Conservation (phyloP, 1,284 basidiomycete genomes). For the Ceratobasidium sp. region DNA sequence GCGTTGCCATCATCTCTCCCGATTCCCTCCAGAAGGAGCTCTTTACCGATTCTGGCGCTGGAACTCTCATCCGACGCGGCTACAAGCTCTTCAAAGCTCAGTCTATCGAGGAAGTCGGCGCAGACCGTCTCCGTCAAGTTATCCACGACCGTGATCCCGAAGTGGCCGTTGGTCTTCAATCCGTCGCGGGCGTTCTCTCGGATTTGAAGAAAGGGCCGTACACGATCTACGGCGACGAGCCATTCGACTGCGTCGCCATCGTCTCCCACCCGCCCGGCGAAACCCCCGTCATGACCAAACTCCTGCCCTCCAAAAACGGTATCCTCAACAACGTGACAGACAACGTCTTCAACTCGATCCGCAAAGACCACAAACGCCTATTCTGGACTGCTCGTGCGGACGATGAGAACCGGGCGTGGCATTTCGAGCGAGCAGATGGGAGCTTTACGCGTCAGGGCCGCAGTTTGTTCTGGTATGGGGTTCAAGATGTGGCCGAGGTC, state of each 20-base stretch:
- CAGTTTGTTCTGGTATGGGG: constrained; percentile 98
- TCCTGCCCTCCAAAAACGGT: constrained; percentile 89
- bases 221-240: constrained; percentile 98
- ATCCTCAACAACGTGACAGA: constrained; percentile 95
- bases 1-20: constrained; percentile 97
- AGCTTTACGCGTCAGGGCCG: constrained; percentile 95
- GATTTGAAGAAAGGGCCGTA: constrained; percentile 86
- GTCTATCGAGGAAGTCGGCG: constrained; percentile 86
- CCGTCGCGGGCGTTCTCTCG: constrained; percentile 91
- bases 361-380: constrained; percentile 93
- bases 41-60: constrained; percentile 98
- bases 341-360: constrained; percentile 96
- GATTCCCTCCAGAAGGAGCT: constrained; percentile 96
- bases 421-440: constrained; percentile 98
- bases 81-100: constrained; percentile 97
- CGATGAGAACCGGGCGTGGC: constrained; percentile 97
- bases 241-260: constrained; percentile 94
- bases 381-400: constrained; percentile 98
- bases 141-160: constrained; percentile 96
- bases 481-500: constrained; percentile 93
- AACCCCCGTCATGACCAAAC: constrained; percentile 92
- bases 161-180: constrained; percentile 85
- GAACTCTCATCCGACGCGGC: constrained; percentile 96
- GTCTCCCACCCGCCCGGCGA: constrained; percentile 93
- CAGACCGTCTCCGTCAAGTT: constrained; percentile 93